Conservation (phyloP, 345 rosid genomes). For the Rhodamnia rubescens region DNA sequence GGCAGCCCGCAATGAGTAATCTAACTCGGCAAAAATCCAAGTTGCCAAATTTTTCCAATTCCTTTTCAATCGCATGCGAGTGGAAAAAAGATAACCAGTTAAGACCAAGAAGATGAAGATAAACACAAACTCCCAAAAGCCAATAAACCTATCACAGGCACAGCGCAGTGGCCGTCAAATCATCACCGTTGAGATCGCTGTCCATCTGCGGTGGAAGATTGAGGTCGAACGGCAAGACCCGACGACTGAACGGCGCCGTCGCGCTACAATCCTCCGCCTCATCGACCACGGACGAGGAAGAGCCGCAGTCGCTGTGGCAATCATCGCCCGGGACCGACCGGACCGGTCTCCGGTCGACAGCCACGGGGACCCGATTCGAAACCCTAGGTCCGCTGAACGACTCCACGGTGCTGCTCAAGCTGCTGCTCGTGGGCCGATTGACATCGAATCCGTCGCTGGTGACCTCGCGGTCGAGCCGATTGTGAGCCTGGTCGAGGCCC, state of each 20-base stretch:
- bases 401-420: constrained; percentile 30
- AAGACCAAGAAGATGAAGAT: neutral
- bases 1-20: neutral
- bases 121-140: neutral
- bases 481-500: neutral
- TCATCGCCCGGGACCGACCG: neutral
- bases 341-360: neutral
- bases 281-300: constrained; percentile 16
- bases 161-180: constrained; percentile 4
- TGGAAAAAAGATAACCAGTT: neutral
- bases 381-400: constrained; percentile 12
- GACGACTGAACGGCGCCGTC: neutral
- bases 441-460: neutral
- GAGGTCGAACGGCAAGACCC: constrained; percentile 15
- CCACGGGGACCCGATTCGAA: neutral
- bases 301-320: constrained; percentile 17
- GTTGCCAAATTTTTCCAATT: neutral
- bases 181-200: neutral
- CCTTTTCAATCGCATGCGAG: neutral
- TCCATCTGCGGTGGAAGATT: constrained; percentile 8
- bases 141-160: constrained; percentile 2
- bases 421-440: constrained; percentile 9
- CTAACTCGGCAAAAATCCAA: neutral
- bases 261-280: neutral
- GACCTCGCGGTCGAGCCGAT: neutral